phyloP scores from a whole-genome alignment of 2,329 filamentous ascomycete genomes.

The Calonectria multiphialidica region DNA sequence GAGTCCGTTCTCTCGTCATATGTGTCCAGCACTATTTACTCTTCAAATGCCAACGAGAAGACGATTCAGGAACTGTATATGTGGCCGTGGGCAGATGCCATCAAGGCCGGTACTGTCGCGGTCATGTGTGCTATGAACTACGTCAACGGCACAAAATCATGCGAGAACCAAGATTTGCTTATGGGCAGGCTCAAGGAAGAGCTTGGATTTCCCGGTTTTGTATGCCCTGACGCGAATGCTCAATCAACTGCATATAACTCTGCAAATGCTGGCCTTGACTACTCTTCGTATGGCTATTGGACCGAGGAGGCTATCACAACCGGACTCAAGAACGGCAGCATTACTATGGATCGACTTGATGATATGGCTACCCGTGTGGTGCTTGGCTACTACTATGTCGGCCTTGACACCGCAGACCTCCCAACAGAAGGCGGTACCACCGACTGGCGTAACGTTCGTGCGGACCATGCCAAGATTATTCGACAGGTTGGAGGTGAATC shows the following conservation, averaged over 20 bases:
- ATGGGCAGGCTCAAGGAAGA: constrained; percentile 79
- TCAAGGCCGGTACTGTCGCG: background rate
- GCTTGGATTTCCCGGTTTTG: constrained; percentile 76
- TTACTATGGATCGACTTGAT: background rate
- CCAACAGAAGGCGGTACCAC: constrained; percentile 63
- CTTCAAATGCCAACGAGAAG: background rate
- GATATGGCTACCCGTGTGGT: background rate
- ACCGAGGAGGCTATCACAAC: background rate
- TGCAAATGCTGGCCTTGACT: background rate
- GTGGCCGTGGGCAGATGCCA: background rate
- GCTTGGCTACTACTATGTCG: constrained; percentile 4
- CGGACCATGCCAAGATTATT: constrained; percentile 57
- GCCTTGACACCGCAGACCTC: constrained; percentile 48
- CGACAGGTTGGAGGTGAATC: constrained; percentile 64
- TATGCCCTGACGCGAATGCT: constrained; percentile 67
- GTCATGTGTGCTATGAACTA: background rate
- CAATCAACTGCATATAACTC: background rate
- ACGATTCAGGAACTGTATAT: background rate
- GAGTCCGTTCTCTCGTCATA: no score
- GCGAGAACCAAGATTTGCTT: constrained; percentile 58
- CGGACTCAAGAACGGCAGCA: background rate
- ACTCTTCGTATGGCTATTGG: background rate
- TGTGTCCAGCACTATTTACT: background rate
- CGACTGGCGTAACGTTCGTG: constrained; percentile 60
- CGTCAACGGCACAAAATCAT: background rate